A percentile compares a stretch with the other conserved stretches of the same genome.
Evolutionary conservation across 805 yeast genomes (phyloP).

Genomic region (Wickerhamiella sergipiensis): DNA sequence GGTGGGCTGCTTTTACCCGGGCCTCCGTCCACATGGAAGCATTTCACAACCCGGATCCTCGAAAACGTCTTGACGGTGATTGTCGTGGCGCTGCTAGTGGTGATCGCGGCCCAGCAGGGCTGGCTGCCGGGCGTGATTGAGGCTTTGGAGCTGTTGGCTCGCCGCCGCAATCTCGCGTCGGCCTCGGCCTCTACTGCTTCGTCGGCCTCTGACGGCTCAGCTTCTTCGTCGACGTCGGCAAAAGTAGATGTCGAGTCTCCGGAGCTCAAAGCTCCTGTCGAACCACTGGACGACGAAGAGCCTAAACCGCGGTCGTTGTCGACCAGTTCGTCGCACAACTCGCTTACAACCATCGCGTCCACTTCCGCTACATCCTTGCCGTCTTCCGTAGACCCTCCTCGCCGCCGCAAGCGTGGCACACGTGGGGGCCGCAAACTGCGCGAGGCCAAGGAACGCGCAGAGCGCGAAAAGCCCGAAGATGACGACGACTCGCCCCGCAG

Average conservation of each 20-base stretch:
- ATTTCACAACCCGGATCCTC: constrained; percentile 17
- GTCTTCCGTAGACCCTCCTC: constrained; percentile 16
- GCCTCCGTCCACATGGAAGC: constrained; percentile 10
- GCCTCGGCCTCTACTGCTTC: too few species aligned
- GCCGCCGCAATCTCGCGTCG: not conserved
- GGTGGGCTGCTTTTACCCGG: not conserved
- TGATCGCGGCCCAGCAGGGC: constrained; percentile 8
- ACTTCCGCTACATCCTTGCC: not conserved
- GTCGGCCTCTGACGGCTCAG: too few species aligned
- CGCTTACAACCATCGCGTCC: not conserved
- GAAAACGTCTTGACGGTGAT: constrained; percentile 31
- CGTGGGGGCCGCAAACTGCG: constrained; percentile 62
- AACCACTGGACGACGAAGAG: constrained; percentile 1
- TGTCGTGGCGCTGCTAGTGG: constrained; percentile 15
- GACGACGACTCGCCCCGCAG: not conserved
- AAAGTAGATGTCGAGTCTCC: too few species aligned
- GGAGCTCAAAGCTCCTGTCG: not conserved
- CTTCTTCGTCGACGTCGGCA: too few species aligned
- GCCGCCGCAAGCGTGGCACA: constrained; percentile 69
- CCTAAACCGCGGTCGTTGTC: not conserved
- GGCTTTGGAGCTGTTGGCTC: constrained; percentile 1
- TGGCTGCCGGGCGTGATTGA: constrained; percentile 9
- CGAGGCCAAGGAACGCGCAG: constrained; percentile 7
- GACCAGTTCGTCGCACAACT: not conserved
- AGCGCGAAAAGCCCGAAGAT: not conserved